Base-by-base conservation (phyloP, 495 filamentous ascomycete genomes). In the Glonium stellatum region DNA sequence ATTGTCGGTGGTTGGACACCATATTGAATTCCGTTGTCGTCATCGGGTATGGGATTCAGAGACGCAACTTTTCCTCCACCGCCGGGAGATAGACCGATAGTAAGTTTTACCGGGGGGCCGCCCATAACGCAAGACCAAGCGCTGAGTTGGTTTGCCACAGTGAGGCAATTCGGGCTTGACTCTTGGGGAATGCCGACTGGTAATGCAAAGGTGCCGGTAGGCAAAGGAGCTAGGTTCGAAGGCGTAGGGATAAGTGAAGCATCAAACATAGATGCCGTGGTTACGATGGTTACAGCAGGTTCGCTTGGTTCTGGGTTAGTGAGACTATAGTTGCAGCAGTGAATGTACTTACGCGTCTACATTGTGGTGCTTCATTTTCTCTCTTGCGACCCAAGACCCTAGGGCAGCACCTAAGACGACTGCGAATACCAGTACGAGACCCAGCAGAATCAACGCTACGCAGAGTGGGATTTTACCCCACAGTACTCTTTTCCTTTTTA, bases 1-100 rank as follows among this genome's bases (percentile, higher is more conserved):
- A 89, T 69, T 34, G 75, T 66, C 0, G 89, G 89, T 8, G 84
- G 78, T 65, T 95, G 90, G 36, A 88, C 76, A 4, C 91, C 91
- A 46, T 63, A 67, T 55, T 58, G 65, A 55, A 64, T 76, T 56
- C 70, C 69, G 22, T 6, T 31, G n/a, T 62, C 68, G 63, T 77
- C 72, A 11, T 67, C 73, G 5, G 80, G 50, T 19, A 47, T 61
- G 15, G 58, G 34, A n/a, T 49, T 34, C 11, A 64, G 21, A 13
- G 58, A 54, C 22, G 62, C 59, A 74, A 55, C 69, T 22, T 57
- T 51, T 42, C 71, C 15, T 42, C 63, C 54, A 18, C 12, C 36
- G 51, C n/a, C 48, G 10, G 56, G 50, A 23, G 65, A 66, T 21
- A 54, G 65, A 34, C 79, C 35, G 36, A 84, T 70, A 4, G 70